A percentile compares a stretch with the other conserved stretches of the same genome.
These are phyloP conservation scores for Thielaviopsis musarum DNA, from an alignment of 2,329 filamentous ascomycete genomes.

Conservation along the genomic window DNA sequence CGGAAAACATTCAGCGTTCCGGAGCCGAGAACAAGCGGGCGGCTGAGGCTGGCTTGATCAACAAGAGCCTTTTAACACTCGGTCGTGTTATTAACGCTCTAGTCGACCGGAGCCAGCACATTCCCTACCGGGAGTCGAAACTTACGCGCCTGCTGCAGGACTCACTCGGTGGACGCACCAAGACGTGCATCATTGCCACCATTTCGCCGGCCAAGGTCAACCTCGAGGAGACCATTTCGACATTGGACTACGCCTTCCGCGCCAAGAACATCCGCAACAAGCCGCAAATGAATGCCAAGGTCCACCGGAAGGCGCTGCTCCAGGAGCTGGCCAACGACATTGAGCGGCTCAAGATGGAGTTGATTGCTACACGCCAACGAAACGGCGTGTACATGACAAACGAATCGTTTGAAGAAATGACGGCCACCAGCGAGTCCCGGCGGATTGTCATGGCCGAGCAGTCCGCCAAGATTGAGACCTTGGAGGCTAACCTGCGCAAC, in stretches of 20 bases:
- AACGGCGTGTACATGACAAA: conserved; percentile 91
- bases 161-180: conserved; percentile 84
- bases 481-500: conserved; percentile 79
- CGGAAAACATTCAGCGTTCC: conserved; percentile 92
- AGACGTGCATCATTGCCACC: conserved; percentile 97
- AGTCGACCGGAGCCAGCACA: conserved; percentile 77
- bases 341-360: conserved; percentile 81
- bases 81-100: conserved; percentile 95
- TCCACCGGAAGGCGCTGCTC: conserved; percentile 85
- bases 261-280: conserved; percentile 99
- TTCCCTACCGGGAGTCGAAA: conserved; percentile 87
- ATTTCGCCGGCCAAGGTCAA: conserved; percentile 90
- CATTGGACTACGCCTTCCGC: conserved; percentile 90
- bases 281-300: conserved; percentile 79
- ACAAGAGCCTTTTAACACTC: conserved; percentile 89
- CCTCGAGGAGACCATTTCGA: conserved; percentile 94
- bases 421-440: conserved; percentile 77
- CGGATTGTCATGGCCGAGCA: conserved; percentile 88
- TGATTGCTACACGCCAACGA: conserved; percentile 80
- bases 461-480: conserved; percentile 74
- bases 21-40: conserved; percentile 97
- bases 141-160: conserved; percentile 90
- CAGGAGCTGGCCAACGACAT: conserved; percentile 85
- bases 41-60: conserved; percentile 88
- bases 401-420: conserved; percentile 81